Conservation (phyloP, 768 basidiomycete genomes). For the Trametes coccinea region DNA sequence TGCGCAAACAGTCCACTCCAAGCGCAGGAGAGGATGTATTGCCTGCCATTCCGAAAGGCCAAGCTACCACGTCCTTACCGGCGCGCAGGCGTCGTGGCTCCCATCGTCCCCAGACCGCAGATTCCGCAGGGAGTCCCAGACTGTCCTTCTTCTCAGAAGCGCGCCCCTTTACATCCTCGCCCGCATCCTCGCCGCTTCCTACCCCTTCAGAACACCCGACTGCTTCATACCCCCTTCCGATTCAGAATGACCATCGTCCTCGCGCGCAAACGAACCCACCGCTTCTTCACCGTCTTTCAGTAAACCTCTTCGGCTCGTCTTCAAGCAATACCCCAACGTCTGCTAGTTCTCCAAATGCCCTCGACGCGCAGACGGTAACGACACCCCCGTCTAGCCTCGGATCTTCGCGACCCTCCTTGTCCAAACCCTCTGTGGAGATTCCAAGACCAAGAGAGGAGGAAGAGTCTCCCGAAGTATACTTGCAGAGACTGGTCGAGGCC, state of each 20-base stretch:
- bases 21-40: constrained; percentile 12
- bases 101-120: constrained; percentile 31
- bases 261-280: constrained; percentile 67
- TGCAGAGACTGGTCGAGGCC: constrained; percentile 59
- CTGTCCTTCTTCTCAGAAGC: constrained; percentile 18
- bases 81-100: constrained; percentile 20
- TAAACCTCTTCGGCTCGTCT: constrained; percentile 59
- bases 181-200: constrained; percentile 23
- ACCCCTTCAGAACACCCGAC: constrained; percentile 27
- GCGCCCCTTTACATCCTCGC: constrained; percentile 21
- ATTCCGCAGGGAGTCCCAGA: constrained; percentile 22
- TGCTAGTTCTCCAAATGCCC: constrained; percentile 25
- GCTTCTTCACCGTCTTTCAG: constrained; percentile 66
- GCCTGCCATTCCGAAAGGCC: constrained; percentile 3
- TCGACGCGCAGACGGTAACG: constrained; percentile 13
- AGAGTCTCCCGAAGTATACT: constrained; percentile 72
- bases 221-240: neutral
- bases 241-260: constrained; percentile 35
- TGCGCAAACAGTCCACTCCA: constrained; percentile 18
- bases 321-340: constrained; percentile 33
- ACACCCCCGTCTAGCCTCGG: constrained; percentile 31
- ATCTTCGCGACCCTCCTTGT: constrained; percentile 48
- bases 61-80: constrained; percentile 9
- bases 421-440: constrained; percentile 45
- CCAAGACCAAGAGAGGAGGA: constrained; percentile 53